phyloP scores from a whole-genome alignment of 768 basidiomycete species.

The Amanita molliuscula region DNA sequence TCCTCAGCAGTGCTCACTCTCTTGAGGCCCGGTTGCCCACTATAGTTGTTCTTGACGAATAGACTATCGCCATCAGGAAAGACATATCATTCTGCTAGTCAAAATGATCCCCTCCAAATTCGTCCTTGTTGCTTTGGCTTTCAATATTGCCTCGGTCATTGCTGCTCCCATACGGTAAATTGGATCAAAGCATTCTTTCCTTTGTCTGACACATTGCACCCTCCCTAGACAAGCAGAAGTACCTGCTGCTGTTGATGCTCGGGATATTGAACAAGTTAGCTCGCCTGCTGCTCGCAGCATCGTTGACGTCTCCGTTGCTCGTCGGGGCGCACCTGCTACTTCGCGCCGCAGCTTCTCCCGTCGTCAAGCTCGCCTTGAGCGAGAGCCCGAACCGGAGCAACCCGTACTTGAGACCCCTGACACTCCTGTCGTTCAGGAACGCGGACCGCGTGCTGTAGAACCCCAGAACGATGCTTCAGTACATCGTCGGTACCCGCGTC shows the following conservation, averaged over 20 bases:
- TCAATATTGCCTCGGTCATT: conserved; percentile 24
- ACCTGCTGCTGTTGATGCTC: conserved; percentile 16
- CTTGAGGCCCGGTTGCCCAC: conserved; percentile 35
- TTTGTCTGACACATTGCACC: neutral
- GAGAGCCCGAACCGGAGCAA: conserved; percentile 14
- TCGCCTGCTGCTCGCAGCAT: conserved; percentile 16
- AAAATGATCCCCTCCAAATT: conserved; percentile 31
- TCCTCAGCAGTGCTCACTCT: conserved; percentile 35
- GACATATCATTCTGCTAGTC: conserved; percentile 22
- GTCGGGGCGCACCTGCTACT: conserved; percentile 10
- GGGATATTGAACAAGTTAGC: conserved; percentile 14
- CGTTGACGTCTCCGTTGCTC: conserved; percentile 17
- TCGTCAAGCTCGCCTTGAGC: conserved; percentile 17
- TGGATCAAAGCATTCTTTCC: neutral
- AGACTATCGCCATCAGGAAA: conserved; percentile 10
- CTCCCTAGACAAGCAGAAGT: conserved; percentile 18
- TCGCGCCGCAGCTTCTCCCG: conserved; percentile 12
- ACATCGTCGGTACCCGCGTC: conserved; percentile 19
- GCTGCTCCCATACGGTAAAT: conserved; percentile 30
- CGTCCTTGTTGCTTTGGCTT: conserved; percentile 26
- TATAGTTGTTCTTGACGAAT: conserved; percentile 8
- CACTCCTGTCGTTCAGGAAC: conserved; percentile 11
- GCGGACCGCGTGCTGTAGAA: conserved; percentile 13
- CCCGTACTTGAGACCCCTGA: conserved; percentile 18
- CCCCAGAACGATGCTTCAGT: neutral